A percentile compares a stretch with the other conserved stretches of the same genome.
These are phyloP conservation scores for Epicoccum sorghinum DNA, from an alignment of 2,329 filamentous ascomycete species.

Conservation along the genomic window DNA sequence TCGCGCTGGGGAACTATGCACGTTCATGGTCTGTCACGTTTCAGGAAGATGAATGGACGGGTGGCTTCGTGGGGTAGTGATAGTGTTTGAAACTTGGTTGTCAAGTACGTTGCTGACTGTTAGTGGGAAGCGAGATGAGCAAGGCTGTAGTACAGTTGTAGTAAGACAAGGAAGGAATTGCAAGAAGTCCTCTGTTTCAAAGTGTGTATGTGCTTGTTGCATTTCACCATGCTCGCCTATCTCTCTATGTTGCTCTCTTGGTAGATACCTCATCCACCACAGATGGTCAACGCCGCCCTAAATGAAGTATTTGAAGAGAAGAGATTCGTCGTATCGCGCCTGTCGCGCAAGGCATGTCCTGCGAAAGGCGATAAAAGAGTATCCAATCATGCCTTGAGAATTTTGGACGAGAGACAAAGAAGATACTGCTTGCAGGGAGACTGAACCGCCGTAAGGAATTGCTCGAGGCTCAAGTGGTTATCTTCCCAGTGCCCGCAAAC, in stretches of 20 bases:
- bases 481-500: conserved; percentile 31
- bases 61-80: background rate
- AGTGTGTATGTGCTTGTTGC: conserved; percentile 16
- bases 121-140: conserved; percentile 1
- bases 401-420: conserved; percentile 27
- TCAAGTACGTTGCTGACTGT: background rate
- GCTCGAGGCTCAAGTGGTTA: conserved; percentile 41
- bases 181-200: background rate
- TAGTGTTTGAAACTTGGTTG: background rate
- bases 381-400: conserved; percentile 19
- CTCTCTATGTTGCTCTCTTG: conserved; percentile 5
- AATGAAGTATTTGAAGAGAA: conserved; percentile 16
- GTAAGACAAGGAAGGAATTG: background rate
- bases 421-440: conserved; percentile 12
- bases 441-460: conserved; percentile 22
- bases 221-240: conserved; percentile 9
- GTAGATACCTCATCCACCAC: conserved; percentile 8
- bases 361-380: conserved; percentile 1
- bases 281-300: conserved; percentile 14
- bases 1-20: background rate
- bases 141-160: background rate
- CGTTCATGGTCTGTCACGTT: background rate
- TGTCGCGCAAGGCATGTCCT: conserved; percentile 11
- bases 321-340: conserved; percentile 10
- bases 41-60: background rate